phyloP scores from a whole-genome alignment of 495 filamentous ascomycete species.

The Penicillium alfredii region DNA sequence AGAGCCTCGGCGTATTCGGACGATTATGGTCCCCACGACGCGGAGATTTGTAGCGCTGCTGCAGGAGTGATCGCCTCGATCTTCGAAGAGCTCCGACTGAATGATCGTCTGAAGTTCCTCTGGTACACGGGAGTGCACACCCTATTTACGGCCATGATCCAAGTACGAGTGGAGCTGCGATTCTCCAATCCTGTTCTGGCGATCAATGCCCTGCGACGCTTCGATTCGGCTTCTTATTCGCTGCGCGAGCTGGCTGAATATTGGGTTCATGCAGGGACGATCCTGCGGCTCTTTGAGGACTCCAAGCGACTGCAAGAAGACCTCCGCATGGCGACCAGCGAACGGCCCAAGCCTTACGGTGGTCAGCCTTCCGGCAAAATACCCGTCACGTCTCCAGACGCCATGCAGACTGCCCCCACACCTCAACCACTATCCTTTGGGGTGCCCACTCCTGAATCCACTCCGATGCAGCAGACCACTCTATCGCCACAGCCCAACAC shows the following conservation, averaged over 20 bases:
- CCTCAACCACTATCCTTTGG: conserved; percentile 28
- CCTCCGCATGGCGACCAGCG: conserved; percentile 34
- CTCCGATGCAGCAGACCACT: conserved; percentile 19
- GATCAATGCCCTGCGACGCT: conserved; percentile 44
- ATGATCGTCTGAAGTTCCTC: conserved; percentile 43
- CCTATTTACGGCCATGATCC: conserved; percentile 46
- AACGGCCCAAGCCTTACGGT: conserved; percentile 30
- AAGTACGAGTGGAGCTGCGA: conserved; percentile 44
- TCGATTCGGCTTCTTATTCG: conserved; percentile 42
- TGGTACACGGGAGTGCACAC: conserved; percentile 46
- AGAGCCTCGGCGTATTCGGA: conserved; percentile 40
- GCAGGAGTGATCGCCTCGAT: conserved; percentile 46
- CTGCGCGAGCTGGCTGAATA: conserved; percentile 40
- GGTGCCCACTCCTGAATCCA: conserved; percentile 34
- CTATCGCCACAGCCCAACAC: conserved; percentile 24
- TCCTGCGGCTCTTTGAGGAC: conserved; percentile 42
- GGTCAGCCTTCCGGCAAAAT: conserved; percentile 15
- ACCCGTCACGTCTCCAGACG: conserved; percentile 12
- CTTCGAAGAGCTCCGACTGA: conserved; percentile 42
- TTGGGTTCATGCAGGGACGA: conserved; percentile 43
- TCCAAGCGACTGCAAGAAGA: conserved; percentile 44
- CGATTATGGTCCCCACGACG: conserved; percentile 41
- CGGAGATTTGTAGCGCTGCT: conserved; percentile 43
- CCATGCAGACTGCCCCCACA: conserved; percentile 16
- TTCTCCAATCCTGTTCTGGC: conserved; percentile 46